Conservation (phyloP, 352 stramenopile species). For the Pythium diclinum region DNA sequence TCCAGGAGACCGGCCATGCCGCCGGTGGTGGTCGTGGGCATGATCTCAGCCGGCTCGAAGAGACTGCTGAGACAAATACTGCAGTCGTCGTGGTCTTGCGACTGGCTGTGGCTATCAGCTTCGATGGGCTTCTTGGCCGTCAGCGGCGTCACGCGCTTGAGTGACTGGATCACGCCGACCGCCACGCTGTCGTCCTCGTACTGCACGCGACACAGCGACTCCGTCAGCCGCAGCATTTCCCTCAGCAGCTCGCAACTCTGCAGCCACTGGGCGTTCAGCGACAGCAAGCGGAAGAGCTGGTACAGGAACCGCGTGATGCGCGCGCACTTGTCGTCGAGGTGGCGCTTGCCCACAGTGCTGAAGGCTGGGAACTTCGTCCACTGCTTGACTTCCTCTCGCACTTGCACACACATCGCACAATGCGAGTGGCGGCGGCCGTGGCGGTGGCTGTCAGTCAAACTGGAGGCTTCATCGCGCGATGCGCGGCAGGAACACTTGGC, state of each 20-base stretch:
- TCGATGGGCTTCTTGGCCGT: not conserved
- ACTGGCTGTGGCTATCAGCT: not conserved
- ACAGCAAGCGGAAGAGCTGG: conserved; percentile 43
- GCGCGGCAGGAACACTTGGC: conserved; percentile 16
- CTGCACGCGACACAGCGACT: conserved; percentile 46
- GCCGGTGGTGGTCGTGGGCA: not conserved
- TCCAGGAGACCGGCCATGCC: not conserved
- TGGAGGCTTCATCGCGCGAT: not conserved
- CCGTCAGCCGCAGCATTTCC: conserved; percentile 45
- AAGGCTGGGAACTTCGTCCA: conserved; percentile 42
- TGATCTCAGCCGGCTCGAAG: conserved; percentile 1
- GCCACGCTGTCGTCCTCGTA: conserved; percentile 47
- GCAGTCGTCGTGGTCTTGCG: conserved; percentile 31
- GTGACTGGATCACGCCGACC: conserved; percentile 39
- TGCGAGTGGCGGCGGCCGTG: conserved; percentile 15
- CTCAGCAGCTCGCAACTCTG: conserved; percentile 46
- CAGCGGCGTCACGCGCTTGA: conserved; percentile 33
- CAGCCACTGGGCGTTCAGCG: conserved; percentile 38
- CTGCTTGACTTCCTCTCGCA: conserved; percentile 37
- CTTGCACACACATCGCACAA: conserved; percentile 43
- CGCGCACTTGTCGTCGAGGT: conserved; percentile 50
- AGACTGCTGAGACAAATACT: conserved; percentile 56
- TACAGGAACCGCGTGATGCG: conserved; percentile 46
- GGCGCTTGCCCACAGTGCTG: conserved; percentile 39
- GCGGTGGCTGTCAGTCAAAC: conserved; percentile 9